Base-by-base conservation (phyloP, 2,329 filamentous ascomycete species). In the Thermochaetoides dissita region DNA sequence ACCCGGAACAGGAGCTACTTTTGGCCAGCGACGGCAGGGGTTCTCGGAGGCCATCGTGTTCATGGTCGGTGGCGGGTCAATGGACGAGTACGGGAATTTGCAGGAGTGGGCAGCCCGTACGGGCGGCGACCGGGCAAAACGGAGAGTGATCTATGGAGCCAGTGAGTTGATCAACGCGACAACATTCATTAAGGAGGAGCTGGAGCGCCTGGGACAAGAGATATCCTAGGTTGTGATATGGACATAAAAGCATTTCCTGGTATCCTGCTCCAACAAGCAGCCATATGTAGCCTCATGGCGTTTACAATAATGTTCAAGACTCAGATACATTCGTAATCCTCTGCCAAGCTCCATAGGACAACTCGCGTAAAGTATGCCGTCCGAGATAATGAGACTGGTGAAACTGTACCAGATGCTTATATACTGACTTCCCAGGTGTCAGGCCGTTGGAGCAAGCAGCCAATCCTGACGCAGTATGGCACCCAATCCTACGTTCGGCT, bases 81-180 rank as follows among this genome's bases (percentile, higher is more conserved):
- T 98, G 84, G 91, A 98, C 53, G 91, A 98, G 60, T 98, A 96
- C 59, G 89, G 88, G 12, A 98, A 98, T 61, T 60, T 98, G 58
- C 86, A 94, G 59, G 91, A 96, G 57, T 98, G 91, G 91, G 86
- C 89, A 6, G 78, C 76, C 59, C 73, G 89, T 50, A 87, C 85
- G 4, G 69, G 46, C n/a, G 49, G 50, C 3, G 73, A 75, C 42
- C 72, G 76, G 7, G 71, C 76, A 17, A 81, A 76, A 59, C 82
- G 84, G 62, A 73, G 87, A 49, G 83, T 98, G 8, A 84, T 96
- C 1, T 98, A 98, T 61, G 91, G 91, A 11, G 94, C 87, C 57
- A 98, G 91, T 10, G 89, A 85, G 59, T 67, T 86, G 58, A 66
- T 84, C 46, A 84, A 79, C 54, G 79, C 81, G 2, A 67, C 69